A percentile compares a stretch with the other conserved stretches of the same genome.
Conservation (phyloP, 768 basidiomycete species). For the Rhodotorula toruloides region DNA sequence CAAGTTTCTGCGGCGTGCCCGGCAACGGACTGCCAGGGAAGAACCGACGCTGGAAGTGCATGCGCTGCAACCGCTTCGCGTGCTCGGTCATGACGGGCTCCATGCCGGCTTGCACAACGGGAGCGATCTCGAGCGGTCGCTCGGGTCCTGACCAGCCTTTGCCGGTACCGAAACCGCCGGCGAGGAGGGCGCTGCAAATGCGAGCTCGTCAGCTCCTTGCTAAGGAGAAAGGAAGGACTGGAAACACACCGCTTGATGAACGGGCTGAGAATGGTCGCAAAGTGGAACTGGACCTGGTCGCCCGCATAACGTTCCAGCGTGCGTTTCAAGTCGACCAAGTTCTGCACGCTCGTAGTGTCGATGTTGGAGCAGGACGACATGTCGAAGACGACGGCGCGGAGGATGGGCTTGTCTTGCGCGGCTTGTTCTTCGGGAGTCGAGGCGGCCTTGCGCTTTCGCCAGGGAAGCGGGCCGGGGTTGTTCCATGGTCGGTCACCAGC, state of each 20-base stretch:
- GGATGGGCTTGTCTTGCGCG: conserved; percentile 50
- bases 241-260: conserved; percentile 64
- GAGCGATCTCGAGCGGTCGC: conserved; percentile 62
- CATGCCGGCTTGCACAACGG: conserved; percentile 57
- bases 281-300: conserved; percentile 72
- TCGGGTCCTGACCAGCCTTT: conserved; percentile 46
- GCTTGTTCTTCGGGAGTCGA: not conserved
- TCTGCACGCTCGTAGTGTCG: conserved; percentile 86
- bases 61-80: conserved; percentile 5
- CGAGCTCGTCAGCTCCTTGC: not conserved
- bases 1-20: conserved; percentile 8
- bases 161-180: conserved; percentile 86
- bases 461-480: conserved; percentile 29
- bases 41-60: conserved; percentile 26
- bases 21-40: conserved; percentile 10
- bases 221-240: not conserved
- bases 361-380: conserved; percentile 74
- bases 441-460: not conserved
- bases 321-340: conserved; percentile 77
- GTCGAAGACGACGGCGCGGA: conserved; percentile 86
- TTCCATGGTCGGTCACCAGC: conserved; percentile 86
- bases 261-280: conserved; percentile 80
- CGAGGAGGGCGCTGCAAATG: conserved; percentile 63
- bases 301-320: conserved; percentile 80
- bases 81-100: conserved; percentile 22